Base-by-base conservation (phyloP, 345 rosid genomes). In the Euphorbia lathyris region DNA sequence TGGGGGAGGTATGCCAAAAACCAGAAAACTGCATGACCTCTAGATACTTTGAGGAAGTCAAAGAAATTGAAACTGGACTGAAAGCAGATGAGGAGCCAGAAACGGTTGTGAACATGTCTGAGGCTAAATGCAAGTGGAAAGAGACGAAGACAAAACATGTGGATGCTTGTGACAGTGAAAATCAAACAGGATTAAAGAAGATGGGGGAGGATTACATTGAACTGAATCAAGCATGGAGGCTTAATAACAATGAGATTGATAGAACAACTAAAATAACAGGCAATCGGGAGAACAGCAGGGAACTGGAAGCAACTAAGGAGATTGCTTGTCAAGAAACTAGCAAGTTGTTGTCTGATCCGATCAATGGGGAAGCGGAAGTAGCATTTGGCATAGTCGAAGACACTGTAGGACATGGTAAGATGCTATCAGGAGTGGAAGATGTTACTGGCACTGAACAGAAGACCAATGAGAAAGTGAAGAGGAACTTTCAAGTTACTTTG, bases 11-110 rank as follows among this genome's bases (percentile, higher is more conserved):
- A 43, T 9, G 23, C 30, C 70, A 64, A 29, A 61, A 9, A 56
- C 67, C 58, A 74, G 77, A 69, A 14, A 80, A 70, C 68, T 82
- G 19, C 11, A 29, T 23, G 20, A 38, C 48, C 20, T 65, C 29
- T 82, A 75, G 80, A 81, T 70, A 72, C 78, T 58, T 68, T 76
- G 47, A 75, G 60, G 82, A 77, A 50, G 83, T 74, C 34, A 55
- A 81, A 74, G 84, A 65, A 72, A 63, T 63, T 34, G 85, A 81
- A 77, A 81, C 74, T 58, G 83, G 72, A 80, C 62, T 69, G 51
- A 76, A 79, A 57, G 19, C 64, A 72, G 80, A 36, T 23, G 42
- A 40, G 42, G 60, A 23, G 59, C 40, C 25, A 65, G 76, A 58
- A 72, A 38, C 67, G 69, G 60, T 58, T 63, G 75, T 38, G 48